A percentile compares a stretch with the other conserved stretches of the same genome.
Evolutionary conservation across 1,284 basidiomycete genomes (phyloP).

Genomic region (Ustilago curta): DNA sequence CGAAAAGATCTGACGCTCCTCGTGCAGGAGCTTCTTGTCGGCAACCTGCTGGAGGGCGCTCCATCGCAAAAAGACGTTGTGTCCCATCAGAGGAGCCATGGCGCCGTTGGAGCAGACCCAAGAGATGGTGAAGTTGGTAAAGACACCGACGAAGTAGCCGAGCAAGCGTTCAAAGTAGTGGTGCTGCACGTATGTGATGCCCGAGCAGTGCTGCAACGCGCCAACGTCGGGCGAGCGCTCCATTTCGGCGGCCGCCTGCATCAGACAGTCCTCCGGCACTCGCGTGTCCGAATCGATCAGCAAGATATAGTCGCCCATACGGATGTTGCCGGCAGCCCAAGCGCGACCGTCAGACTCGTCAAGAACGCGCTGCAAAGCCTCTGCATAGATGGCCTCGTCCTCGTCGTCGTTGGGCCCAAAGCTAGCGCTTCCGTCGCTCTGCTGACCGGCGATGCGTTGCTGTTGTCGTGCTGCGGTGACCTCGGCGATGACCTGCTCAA

Average conservation of each 20-base stretch:
- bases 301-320: conserved; percentile 56
- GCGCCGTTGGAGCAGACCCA: conserved; percentile 71
- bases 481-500: too few relatives aligned
- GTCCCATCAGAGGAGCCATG: conserved; percentile 81
- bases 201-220: conserved; percentile 86
- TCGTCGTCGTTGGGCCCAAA: too few relatives aligned
- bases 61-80: conserved; percentile 89
- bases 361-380: too few relatives aligned
- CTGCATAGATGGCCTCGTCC: too few relatives aligned
- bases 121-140: conserved; percentile 59
- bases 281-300: conserved; percentile 80
- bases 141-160: conserved; percentile 75
- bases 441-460: too few relatives aligned
- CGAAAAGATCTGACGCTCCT: conserved; percentile 80
- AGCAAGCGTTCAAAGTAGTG: conserved; percentile 89
- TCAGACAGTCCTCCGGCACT: conserved; percentile 84
- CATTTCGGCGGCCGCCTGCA: conserved; percentile 84
- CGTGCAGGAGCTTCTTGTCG: conserved; percentile 78
- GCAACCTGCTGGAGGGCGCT: conserved; percentile 82
- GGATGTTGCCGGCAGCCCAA: conserved; percentile 45
- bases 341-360: conserved; percentile 67
- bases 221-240: conserved; percentile 80
- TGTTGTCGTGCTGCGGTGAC: too few relatives aligned
- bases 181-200: conserved; percentile 83
- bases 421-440: too few relatives aligned